Percentiles rank a stretch among this genome's conserved stretches.
These are phyloP conservation scores for Alternaria hordeiaustralica DNA, from an alignment of 2,329 filamentous ascomycete genomes.

Conservation along the genomic window DNA sequence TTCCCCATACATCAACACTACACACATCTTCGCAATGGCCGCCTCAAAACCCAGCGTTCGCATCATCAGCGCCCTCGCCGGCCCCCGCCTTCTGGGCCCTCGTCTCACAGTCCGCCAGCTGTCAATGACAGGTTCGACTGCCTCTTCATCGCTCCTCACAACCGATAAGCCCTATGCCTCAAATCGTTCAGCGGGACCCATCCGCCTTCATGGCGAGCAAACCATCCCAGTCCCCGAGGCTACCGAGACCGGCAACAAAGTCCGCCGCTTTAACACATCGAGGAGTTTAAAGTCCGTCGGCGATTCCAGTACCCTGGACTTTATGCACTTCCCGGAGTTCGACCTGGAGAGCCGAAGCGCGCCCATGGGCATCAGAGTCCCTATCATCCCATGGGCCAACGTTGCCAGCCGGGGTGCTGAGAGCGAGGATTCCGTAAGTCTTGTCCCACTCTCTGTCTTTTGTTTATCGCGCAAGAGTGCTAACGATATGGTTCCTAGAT, in stretches of 20 bases:
- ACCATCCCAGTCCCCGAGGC: constrained; percentile 48
- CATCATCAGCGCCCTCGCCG: constrained; percentile 45
- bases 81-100: constrained; percentile 53
- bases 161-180: constrained; percentile 57
- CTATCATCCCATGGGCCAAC: constrained; percentile 52
- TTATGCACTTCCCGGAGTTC: constrained; percentile 64
- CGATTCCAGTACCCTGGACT: constrained; percentile 68
- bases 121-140: constrained; percentile 66
- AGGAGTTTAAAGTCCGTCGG: constrained; percentile 62
- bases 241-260: constrained; percentile 34
- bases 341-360: constrained; percentile 50
- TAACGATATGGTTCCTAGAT: constrained; percentile 18
- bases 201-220: constrained; percentile 59
- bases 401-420: constrained; percentile 27
- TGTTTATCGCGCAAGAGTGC: neutral
- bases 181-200: constrained; percentile 48
- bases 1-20: neutral
- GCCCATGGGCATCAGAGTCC: constrained; percentile 53
- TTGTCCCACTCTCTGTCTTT: neutral
- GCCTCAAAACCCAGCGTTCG: constrained; percentile 17
- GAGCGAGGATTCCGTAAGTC: constrained; percentile 31
- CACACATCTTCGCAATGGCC: constrained; percentile 11
- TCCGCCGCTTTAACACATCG: constrained; percentile 68
- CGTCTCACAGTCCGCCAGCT: constrained; percentile 56
- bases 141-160: constrained; percentile 59